These are phyloP conservation scores for Mycena galericulata DNA, from an alignment of 768 basidiomycete genomes.

Conservation along the genomic window DNA sequence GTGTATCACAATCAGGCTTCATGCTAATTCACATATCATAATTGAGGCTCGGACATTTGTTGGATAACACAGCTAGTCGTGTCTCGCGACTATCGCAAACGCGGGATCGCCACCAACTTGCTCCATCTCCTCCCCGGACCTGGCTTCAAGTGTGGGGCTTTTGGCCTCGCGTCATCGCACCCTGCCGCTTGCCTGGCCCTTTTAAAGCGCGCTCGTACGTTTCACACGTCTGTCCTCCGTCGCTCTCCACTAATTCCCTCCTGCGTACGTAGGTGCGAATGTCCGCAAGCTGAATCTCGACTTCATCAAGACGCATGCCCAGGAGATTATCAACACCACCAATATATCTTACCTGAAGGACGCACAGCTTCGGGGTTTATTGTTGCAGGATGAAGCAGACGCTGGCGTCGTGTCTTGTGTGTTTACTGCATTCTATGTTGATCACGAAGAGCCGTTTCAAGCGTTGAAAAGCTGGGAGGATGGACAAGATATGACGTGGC, in stretches of 20 bases:
- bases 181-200: constrained; percentile 13
- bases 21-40: not conserved
- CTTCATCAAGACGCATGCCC: constrained; percentile 9
- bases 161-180: constrained; percentile 16
- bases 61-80: constrained; percentile 11
- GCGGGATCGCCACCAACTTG: constrained; percentile 12
- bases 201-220: constrained; percentile 4
- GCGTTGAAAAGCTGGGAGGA: too few species aligned
- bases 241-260: not conserved
- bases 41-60: constrained; percentile 6
- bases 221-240: not conserved
- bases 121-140: constrained; percentile 8
- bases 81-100: not conserved
- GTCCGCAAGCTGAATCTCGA: constrained; percentile 6
- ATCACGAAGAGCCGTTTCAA: too few species aligned
- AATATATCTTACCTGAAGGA: constrained; percentile 11
- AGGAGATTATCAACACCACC: constrained; percentile 1
- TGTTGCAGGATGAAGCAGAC: not conserved
- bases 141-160: constrained; percentile 1
- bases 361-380: constrained; percentile 10
- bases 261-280: constrained; percentile 8
- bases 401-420: constrained; percentile 5
- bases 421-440: too few species aligned
- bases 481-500: too few species aligned
- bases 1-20: not conserved